phyloP scores from a whole-genome alignment of 1,284 basidiomycete species.

The Tilletia setariae region DNA sequence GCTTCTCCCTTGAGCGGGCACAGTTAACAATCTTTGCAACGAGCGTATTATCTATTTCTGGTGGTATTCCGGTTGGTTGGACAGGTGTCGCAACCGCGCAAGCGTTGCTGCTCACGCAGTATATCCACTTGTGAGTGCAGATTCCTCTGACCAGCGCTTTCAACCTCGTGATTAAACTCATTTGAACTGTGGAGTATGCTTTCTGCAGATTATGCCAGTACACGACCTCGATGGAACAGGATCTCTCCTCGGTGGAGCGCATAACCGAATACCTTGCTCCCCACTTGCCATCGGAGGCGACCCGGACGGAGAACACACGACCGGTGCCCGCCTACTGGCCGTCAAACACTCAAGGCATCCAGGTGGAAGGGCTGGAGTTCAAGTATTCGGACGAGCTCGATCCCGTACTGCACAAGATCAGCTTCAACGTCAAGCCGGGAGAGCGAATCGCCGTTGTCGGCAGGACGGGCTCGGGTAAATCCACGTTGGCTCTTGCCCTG shows the following conservation, averaged over 20 bases:
- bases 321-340: constrained; percentile 67
- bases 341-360: constrained; percentile 61
- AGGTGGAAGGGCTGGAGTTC: constrained; percentile 65
- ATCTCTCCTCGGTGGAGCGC: constrained; percentile 71
- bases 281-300: constrained; percentile 24
- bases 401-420: constrained; percentile 68
- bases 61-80: constrained; percentile 29
- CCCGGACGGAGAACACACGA: constrained; percentile 4
- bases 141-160: background rate
- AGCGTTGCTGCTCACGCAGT: constrained; percentile 46
- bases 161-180: background rate
- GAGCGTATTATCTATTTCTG: background rate
- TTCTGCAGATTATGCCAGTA: constrained; percentile 20
- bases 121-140: constrained; percentile 55
- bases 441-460: constrained; percentile 19
- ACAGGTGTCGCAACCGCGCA: constrained; percentile 36
- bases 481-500: constrained; percentile 20
- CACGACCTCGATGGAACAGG: constrained; percentile 20
- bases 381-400: constrained; percentile 71
- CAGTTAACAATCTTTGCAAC: constrained; percentile 1
- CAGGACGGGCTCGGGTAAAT: constrained; percentile 15
- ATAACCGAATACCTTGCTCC: constrained; percentile 70
- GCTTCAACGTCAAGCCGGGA: constrained; percentile 56
- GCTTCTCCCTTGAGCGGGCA: background rate
- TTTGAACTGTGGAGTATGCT: background rate